Percentiles rank a stretch among this genome's conserved stretches.
phyloP scores from a whole-genome alignment of 805 yeast genomes.

The Candida golubevii region DNA sequence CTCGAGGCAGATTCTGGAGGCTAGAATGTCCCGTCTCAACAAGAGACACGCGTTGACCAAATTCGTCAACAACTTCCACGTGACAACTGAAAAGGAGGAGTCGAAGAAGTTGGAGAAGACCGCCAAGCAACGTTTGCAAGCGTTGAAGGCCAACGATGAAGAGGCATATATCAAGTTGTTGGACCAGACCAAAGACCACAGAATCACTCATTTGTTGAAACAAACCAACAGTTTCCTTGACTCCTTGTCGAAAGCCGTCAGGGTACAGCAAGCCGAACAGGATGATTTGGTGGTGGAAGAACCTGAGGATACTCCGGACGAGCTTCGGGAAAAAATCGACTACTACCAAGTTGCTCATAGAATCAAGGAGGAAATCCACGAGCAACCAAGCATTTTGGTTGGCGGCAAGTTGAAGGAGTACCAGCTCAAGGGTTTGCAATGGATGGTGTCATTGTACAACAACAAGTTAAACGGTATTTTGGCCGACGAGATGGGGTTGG shows the following conservation, averaged over 20 bases:
- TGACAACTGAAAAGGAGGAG: slow-evolving; percentile 66
- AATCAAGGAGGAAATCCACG: slow-evolving; percentile 59
- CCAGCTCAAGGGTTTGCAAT: slow-evolving; percentile 59
- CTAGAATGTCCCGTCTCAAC: slow-evolving; percentile 20
- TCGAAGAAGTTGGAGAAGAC: slow-evolving; percentile 69
- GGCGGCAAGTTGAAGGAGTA: slow-evolving; percentile 81
- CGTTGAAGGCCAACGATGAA: slow-evolving; percentile 82
- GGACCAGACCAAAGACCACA: slow-evolving; percentile 82
- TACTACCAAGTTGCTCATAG: slow-evolving; percentile 81
- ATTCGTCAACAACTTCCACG: slow-evolving; percentile 46
- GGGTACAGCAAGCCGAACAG: slow-evolving; percentile 62
- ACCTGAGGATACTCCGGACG: slow-evolving; percentile 42
- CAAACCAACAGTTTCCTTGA: slow-evolving; percentile 78
- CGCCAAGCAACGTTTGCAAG: slow-evolving; percentile 85
- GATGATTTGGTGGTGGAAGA: slow-evolving; percentile 29
- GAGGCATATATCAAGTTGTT: slow-evolving; percentile 80
- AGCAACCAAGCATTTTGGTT: slow-evolving; percentile 64
- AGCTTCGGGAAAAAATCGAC: slow-evolving; percentile 62
- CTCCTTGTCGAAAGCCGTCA: slow-evolving; percentile 74
- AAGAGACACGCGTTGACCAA: slow-evolving; percentile 28
- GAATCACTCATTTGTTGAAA: slow-evolving; percentile 76
- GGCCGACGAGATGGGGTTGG: slow-evolving; percentile 68
- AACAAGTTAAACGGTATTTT: slow-evolving; percentile 60
- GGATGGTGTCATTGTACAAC: slow-evolving; percentile 64
- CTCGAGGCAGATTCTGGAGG: slow-evolving; percentile 22